Percentiles rank a stretch among this genome's conserved stretches.
Evolutionary conservation across 169 alveolate genomes (phyloP).

Genomic region (Eimeria sp.): DNA sequence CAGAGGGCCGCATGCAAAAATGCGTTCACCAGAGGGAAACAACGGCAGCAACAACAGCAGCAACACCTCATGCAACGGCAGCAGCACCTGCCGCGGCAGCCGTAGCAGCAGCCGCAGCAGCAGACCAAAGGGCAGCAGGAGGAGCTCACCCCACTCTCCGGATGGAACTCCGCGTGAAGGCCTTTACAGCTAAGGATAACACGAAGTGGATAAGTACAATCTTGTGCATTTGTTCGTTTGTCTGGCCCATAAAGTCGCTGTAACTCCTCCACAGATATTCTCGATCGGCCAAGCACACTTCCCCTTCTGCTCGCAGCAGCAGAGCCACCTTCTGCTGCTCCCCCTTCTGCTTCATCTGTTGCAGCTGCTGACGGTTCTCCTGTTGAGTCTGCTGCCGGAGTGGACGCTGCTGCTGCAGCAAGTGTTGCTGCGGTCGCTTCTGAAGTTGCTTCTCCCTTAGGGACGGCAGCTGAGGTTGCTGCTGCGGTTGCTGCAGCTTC

Average conservation of each 20-base stretch:
- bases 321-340: not conserved
- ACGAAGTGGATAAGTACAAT: slow-evolving; percentile 8
- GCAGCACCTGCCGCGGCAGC: slow-evolving; percentile 12
- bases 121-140: not conserved
- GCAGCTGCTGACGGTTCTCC: not conserved
- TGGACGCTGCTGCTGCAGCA: slow-evolving; percentile 4
- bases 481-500: not conserved
- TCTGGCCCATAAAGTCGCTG: slow-evolving; percentile 32
- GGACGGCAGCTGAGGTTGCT: not conserved
- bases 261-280: slow-evolving; percentile 22
- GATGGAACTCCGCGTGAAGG: slow-evolving; percentile 34
- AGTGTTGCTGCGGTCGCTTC: not conserved
- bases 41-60: not conserved
- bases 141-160: slow-evolving; percentile 40
- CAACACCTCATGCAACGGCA: not conserved
- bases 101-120: not conserved
- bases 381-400: not conserved
- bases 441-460: not conserved
- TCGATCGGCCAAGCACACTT: not conserved
- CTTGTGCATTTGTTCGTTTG: not conserved
- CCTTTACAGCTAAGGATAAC: slow-evolving; percentile 48
- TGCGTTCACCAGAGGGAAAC: not conserved
- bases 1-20: not conserved
- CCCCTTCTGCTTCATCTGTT: not conserved
- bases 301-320: not conserved